Evolutionary conservation across 2,329 filamentous ascomycete species (phyloP), one percentile per base, ranked within the genome.

Genomic region (Neopestalotiopsis sp.): DNA sequence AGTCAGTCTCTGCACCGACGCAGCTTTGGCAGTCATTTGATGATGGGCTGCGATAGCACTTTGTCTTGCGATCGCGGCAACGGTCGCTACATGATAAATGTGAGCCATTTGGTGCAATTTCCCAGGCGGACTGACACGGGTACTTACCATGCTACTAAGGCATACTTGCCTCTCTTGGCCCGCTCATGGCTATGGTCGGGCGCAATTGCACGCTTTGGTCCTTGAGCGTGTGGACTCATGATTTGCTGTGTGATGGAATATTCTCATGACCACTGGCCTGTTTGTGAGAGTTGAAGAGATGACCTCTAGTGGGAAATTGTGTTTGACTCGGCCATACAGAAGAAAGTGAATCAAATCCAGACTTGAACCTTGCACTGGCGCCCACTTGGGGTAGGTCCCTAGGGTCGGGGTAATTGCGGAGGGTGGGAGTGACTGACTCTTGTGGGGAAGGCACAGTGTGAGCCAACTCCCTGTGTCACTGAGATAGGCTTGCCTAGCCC

Each of bases 161-260:
- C 32, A 20, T 61, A 61, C n/a, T 61, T 61, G 30, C 59, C 59
- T n/a, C 59, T 30, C 20, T 61, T 61, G 32, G 13, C 32, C 30
- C 59, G 59, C 32, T 30, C 28, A 34, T 61, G 59, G 6, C 7
- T 34, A 34, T 38, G 32, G n/a, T 61, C 59, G 10, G 30, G 28
- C 13, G 32, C 32, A 38, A 34, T 34, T 24, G 12, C 28, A 9
- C 32, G 28, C 59, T 61, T 61, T 14, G 59, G n/a, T 34, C 28
- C 32, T n/a, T 30, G n/a, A 40, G 5, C 24, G 6, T 34, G 59
- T 10, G 28, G 59, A 9, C 59, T 61, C n/a, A 20, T 34, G 4
- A 10, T 34, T 34, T 24, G 28, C 32, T 6, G n/a, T 49, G 17
- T 17, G 5, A 20, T 17, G 9, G 7, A 28, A 53, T n/a, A 17